Evolutionary conservation across 495 filamentous ascomycete species (phyloP).

Genomic region (Tuber umbilicatum): DNA sequence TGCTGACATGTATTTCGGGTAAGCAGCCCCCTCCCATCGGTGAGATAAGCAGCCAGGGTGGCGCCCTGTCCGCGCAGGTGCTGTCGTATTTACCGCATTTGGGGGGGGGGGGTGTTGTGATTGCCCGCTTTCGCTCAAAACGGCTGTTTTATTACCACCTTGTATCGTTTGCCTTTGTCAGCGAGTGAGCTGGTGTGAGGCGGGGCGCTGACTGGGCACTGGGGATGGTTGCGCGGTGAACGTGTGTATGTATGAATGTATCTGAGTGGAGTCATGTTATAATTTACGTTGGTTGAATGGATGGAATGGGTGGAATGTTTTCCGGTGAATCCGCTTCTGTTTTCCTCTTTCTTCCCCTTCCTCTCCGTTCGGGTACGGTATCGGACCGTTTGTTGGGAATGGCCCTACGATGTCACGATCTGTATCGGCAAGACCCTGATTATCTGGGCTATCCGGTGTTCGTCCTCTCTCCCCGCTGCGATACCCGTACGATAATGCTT

Average conservation of each 20-base stretch:
- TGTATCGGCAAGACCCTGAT: background rate
- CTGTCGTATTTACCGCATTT: background rate
- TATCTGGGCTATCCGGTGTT: background rate
- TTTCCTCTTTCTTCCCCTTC: no score
- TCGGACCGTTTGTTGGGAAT: background rate
- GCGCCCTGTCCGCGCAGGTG: background rate
- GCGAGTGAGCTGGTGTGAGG: slow-evolving; percentile 4
- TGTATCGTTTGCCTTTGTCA: background rate
- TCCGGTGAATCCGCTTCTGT: background rate
- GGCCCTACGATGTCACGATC: background rate
- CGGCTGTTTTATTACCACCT: background rate
- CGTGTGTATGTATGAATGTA: background rate
- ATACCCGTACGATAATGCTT: background rate
- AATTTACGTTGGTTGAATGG: background rate
- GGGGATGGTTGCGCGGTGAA: background rate
- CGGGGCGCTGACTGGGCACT: background rate
- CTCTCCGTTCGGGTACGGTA: background rate
- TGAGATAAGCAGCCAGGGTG: slow-evolving; percentile 1
- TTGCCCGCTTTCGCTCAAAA: background rate
- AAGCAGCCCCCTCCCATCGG: background rate
- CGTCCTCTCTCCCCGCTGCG: background rate
- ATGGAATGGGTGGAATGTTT: background rate
- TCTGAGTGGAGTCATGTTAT: background rate
- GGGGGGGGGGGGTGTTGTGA: background rate
- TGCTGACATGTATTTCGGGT: slow-evolving; percentile 6